These are phyloP conservation scores for Trichophyton schoenleinii DNA, from an alignment of 2,329 filamentous ascomycete genomes.

Conservation along the genomic window DNA sequence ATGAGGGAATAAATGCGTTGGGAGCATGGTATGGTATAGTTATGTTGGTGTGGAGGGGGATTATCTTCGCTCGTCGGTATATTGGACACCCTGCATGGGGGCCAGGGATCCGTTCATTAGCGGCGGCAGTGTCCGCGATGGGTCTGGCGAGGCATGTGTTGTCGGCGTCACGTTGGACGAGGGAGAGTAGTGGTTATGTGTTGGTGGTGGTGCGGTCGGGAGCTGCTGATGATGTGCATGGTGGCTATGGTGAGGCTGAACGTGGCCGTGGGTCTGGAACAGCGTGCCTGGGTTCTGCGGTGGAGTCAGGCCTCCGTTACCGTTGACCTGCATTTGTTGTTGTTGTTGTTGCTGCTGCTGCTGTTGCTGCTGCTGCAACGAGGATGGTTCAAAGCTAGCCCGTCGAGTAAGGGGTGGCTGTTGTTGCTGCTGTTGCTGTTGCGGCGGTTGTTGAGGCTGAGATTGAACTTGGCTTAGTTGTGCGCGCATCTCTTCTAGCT, in stretches of 20 bases:
- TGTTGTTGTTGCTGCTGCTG: slow-evolving; percentile 2
- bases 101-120: slow-evolving; percentile 34
- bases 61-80: slow-evolving; percentile 37
- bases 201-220: slow-evolving; percentile 14
- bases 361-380: too few relatives aligned
- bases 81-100: slow-evolving; percentile 40
- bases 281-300: background rate
- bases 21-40: background rate
- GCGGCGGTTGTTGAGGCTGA: background rate
- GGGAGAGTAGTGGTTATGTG: slow-evolving; percentile 27
- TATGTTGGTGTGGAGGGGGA: background rate
- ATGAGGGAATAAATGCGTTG: background rate
- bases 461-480: background rate
- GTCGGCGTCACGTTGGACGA: slow-evolving; percentile 18
- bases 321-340: background rate
- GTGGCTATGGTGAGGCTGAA: slow-evolving; percentile 1
- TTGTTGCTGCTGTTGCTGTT: slow-evolving; percentile 1
- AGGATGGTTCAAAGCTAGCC: background rate
- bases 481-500: slow-evolving; percentile 25
- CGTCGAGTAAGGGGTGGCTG: background rate
- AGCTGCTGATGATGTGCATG: slow-evolving; percentile 14
- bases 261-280: slow-evolving; percentile 6
- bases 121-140: slow-evolving; percentile 36
- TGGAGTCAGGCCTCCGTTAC: background rate
- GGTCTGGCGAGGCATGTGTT: slow-evolving; percentile 26